A percentile compares a stretch with the other conserved stretches of the same genome.
Conservation (phyloP, 1,139 yeast genomes). For the Candida gigantensis region DNA sequence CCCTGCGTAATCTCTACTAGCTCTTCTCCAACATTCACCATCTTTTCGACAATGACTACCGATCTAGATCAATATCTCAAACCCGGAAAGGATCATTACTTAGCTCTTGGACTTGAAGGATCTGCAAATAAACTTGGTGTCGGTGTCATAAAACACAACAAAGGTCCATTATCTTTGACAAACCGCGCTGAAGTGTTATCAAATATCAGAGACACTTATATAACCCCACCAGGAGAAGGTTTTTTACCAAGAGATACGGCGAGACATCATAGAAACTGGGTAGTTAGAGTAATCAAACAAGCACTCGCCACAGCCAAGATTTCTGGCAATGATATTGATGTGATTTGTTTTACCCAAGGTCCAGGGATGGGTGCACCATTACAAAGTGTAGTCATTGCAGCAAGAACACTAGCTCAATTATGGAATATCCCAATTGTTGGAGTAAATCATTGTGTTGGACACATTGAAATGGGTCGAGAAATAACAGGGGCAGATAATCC, state of each 20-base stretch:
- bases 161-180: conserved; percentile 48
- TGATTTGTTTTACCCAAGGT: conserved; percentile 94
- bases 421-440: conserved; percentile 90
- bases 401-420: conserved; percentile 77
- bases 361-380: conserved; percentile 99
- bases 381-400: conserved; percentile 90
- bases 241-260: conserved; percentile 96
- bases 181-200: conserved; percentile 77
- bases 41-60: conserved; percentile 23
- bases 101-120: conserved; percentile 92
- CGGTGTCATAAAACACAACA: conserved; percentile 77
- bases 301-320: conserved; percentile 68
- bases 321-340: conserved; percentile 66
- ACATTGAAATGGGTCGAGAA: conserved; percentile 98
- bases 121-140: conserved; percentile 96
- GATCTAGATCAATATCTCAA: conserved; percentile 41
- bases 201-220: conserved; percentile 90
- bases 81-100: conserved; percentile 51
- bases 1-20: too few species aligned
- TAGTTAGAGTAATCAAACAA: conserved; percentile 68
- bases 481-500: conserved; percentile 95
- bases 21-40: not conserved
- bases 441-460: conserved; percentile 96
- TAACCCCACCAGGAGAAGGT: conserved; percentile 98
- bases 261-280: conserved; percentile 95